phyloP scores from a whole-genome alignment of 768 basidiomycete species.

The Boletus rufocinnamomeus region DNA sequence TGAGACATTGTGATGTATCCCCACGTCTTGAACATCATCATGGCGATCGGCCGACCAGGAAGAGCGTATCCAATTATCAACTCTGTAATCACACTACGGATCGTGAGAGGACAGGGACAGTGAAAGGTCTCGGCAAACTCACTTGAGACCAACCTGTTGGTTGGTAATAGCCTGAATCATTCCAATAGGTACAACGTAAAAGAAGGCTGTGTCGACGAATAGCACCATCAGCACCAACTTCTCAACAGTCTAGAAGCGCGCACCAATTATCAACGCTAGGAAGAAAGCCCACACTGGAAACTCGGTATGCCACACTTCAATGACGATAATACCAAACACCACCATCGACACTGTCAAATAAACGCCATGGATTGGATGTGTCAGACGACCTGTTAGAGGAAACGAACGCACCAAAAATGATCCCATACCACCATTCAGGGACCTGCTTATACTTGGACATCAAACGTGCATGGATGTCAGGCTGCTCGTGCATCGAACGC shows the following conservation, averaged over 20 bases:
- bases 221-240: not conserved
- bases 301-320: conserved; percentile 62
- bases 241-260: conserved; percentile 16
- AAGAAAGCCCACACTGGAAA: conserved; percentile 45
- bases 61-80: conserved; percentile 60
- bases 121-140: not conserved
- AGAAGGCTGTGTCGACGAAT: conserved; percentile 34
- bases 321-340: conserved; percentile 57
- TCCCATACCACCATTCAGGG: conserved; percentile 61
- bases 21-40: conserved; percentile 81
- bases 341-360: conserved; percentile 46
- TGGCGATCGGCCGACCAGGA: conserved; percentile 68
- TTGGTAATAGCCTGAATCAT: conserved; percentile 80
- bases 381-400: not conserved
- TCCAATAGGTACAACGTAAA: conserved; percentile 77
- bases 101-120: conserved; percentile 1
- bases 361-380: not conserved
- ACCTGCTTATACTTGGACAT: conserved; percentile 59
- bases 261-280: conserved; percentile 33
- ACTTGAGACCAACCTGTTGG: conserved; percentile 64
- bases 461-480: conserved; percentile 67
- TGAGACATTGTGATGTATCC: conserved; percentile 68
- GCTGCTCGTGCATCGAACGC: conserved; percentile 73
- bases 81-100: conserved; percentile 61
- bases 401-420: conserved; percentile 27